Evolutionary conservation across 768 basidiomycete genomes (phyloP).

Genomic region (Lepiota brunneoincarnata): DNA sequence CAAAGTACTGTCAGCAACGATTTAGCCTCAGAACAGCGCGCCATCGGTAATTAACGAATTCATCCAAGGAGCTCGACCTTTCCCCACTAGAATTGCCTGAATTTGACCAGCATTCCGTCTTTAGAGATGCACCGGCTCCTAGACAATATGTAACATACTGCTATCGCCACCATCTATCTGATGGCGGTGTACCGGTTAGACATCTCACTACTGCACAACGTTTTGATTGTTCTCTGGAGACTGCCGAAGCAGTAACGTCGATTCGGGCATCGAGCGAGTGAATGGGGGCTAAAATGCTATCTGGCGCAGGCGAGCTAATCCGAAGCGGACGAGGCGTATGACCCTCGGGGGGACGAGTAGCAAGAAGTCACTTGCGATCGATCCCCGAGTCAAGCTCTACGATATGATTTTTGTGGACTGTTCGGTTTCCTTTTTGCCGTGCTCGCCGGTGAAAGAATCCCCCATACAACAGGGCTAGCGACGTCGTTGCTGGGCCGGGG

Average conservation of each 20-base stretch:
- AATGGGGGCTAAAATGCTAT: not conserved
- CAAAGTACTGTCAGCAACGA: too few relatives aligned
- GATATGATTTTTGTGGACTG: not conserved
- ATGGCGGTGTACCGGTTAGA: not conserved
- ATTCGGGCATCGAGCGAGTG: constrained; percentile 3
- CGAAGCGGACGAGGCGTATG: not conserved
- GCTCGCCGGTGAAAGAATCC: not conserved
- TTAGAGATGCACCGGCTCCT: constrained; percentile 1
- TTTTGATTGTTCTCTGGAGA: constrained; percentile 1
- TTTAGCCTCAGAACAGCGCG: too few relatives aligned
- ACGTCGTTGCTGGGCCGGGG: not conserved
- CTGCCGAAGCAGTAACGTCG: not conserved
- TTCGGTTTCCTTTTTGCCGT: not conserved
- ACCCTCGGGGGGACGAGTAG: not conserved
- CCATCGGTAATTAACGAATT: too few relatives aligned
- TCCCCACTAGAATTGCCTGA: too few relatives aligned
- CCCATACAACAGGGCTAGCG: not conserved
- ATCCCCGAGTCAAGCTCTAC: not conserved
- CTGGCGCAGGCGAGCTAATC: not conserved
- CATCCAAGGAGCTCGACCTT: too few relatives aligned
- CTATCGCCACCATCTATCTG: not conserved
- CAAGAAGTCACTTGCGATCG: not conserved
- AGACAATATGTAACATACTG: not conserved
- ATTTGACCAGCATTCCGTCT: constrained; percentile 5
- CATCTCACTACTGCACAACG: not conserved